Percentiles rank a stretch among this genome's conserved stretches.
Conservation (phyloP, 1,284 basidiomycete species). For the Cryptococcus jaspeensis region DNA sequence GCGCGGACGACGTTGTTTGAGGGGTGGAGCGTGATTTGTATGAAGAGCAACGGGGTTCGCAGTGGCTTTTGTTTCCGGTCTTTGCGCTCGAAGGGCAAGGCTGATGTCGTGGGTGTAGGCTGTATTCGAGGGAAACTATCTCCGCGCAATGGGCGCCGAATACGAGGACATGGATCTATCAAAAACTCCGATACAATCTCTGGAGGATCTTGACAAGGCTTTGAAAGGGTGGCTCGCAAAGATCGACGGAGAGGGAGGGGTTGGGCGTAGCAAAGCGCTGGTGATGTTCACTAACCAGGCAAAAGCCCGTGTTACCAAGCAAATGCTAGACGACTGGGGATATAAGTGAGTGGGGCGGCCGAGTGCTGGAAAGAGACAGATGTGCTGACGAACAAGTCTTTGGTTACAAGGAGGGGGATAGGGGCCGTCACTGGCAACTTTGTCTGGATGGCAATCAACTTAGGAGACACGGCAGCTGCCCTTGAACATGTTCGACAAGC, state of each 20-base stretch:
- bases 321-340: neutral
- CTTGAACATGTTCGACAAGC: no score
- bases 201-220: slow-evolving; percentile 23
- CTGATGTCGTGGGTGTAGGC: neutral
- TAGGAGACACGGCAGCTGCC: no score
- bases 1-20: slow-evolving; percentile 19
- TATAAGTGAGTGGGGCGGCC: no score
- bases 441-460: no score
- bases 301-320: slow-evolving; percentile 16
- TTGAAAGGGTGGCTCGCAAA: slow-evolving; percentile 18
- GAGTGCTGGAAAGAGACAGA: no score
- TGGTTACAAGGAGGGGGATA: no score
- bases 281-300: slow-evolving; percentile 30
- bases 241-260: slow-evolving; percentile 11
- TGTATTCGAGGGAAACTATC: slow-evolving; percentile 27
- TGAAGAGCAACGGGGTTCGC: slow-evolving; percentile 22
- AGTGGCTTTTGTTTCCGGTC: neutral
- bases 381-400: no score
- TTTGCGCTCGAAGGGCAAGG: neutral
- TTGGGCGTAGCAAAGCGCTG: slow-evolving; percentile 9
- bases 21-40: slow-evolving; percentile 34
- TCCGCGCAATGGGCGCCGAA: slow-evolving; percentile 38
- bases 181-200: slow-evolving; percentile 11
- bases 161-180: slow-evolving; percentile 37
- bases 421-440: no score